Evolutionary conservation across 2,329 filamentous ascomycete species (phyloP).

Genomic region (Cryoendolithus antarcticus): DNA sequence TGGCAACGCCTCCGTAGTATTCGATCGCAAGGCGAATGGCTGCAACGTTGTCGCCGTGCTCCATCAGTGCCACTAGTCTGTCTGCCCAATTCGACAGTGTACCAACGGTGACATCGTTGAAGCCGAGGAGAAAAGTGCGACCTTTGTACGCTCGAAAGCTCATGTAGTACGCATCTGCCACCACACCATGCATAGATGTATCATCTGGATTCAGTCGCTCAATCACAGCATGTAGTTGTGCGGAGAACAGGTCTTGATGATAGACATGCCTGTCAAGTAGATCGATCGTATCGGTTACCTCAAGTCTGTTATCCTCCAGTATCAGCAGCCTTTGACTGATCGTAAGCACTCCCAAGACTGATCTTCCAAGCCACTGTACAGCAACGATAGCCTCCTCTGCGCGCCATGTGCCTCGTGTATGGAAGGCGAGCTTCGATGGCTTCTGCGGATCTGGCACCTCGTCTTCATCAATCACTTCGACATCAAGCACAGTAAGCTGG

Average conservation of each 20-base stretch:
- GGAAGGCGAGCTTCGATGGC: slow-evolving; percentile 66
- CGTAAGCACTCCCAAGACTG: slow-evolving; percentile 80
- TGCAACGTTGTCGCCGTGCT: slow-evolving; percentile 87
- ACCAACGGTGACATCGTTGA: slow-evolving; percentile 83
- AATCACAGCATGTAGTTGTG: slow-evolving; percentile 70
- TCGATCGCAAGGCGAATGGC: slow-evolving; percentile 82
- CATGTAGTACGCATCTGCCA: slow-evolving; percentile 96
- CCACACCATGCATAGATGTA: slow-evolving; percentile 81
- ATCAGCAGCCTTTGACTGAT: slow-evolving; percentile 90
- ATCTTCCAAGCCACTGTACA: slow-evolving; percentile 91
- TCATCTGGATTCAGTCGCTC: slow-evolving; percentile 84
- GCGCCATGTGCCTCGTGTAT: slow-evolving; percentile 75
- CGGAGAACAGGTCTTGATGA: slow-evolving; percentile 79
- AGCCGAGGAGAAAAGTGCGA: slow-evolving; percentile 80
- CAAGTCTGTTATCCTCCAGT: slow-evolving; percentile 76
- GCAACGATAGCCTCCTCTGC: slow-evolving; percentile 92
- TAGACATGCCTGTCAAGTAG: slow-evolving; percentile 86
- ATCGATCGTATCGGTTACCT: slow-evolving; percentile 90
- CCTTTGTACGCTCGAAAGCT: slow-evolving; percentile 95
- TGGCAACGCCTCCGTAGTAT: slow-evolving; percentile 83
- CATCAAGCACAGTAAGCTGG: slow-evolving; percentile 82
- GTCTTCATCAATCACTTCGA: slow-evolving; percentile 54
- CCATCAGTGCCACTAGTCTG: slow-evolving; percentile 83
- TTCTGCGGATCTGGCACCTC: slow-evolving; percentile 58
- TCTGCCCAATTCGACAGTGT: slow-evolving; percentile 96